Evolutionary conservation across 1,139 yeast genomes (phyloP), one percentile per base, ranked within the genome.

Genomic region (Kodamaea arcana): DNA sequence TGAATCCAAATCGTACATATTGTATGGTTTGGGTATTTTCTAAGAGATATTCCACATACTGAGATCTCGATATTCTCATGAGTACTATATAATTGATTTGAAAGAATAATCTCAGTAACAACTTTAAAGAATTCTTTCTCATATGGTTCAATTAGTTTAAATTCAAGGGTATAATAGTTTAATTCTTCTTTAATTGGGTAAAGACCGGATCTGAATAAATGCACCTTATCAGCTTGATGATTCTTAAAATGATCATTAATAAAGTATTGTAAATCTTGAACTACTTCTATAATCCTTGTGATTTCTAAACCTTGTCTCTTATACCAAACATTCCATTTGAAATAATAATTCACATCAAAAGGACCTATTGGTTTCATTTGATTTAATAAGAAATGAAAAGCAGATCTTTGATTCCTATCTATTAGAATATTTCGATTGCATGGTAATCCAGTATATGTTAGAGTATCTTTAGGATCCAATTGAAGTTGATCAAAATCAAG

Each of bases 141-240:
- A n/a, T 3, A 21, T 3, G 21, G 36, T 2, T 27, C 30, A 11
- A 24, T 27, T 8, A 44, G 29, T 16, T 40, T 39, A 11, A 44
- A 17, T 17, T 44, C 47, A 3, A 60, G 41, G 4, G 66, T 60
- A 39, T 62, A 65, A 3, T 72, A 72, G 42, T 60, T 59, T 1
- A 59, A 43, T 35, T 62, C 70, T 8, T 17, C 26, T 31, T 38
- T 41, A 2, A 31, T 14, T 2, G 49, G 49, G 4, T 30, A 18
- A 17, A 43, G 25, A 3, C 47, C 47, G 27, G 33, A 41, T 27
- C 43, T 37, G 27, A 45, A 40, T 10, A 44, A 22, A 15, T 28
- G 27, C n/a, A 37, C 14, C 16, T 36, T 36, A 4, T 18, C 16
- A 7, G 6, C 20, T 4, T 30, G 30, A 18, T 18, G 20, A 16